phyloP scores from a whole-genome alignment of 2,329 filamentous ascomycete species.

The Penicillium paneum region DNA sequence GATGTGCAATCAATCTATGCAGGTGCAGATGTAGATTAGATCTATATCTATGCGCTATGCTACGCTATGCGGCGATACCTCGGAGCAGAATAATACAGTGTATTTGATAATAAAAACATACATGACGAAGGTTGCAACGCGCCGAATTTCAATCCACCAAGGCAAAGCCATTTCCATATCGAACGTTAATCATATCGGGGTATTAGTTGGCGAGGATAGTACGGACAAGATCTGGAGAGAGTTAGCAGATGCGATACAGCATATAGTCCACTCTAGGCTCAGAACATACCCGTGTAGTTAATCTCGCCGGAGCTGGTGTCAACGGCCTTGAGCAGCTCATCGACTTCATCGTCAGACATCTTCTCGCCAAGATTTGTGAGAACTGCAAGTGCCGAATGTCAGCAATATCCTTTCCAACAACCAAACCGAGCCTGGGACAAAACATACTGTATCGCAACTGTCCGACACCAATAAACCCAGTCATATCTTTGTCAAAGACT shows the following conservation, averaged over 20 bases:
- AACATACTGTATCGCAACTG: constrained; percentile 80
- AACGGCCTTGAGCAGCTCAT: constrained; percentile 96
- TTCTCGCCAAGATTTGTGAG: constrained; percentile 98
- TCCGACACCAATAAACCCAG: constrained; percentile 93
- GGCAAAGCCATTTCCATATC: constrained; percentile 15
- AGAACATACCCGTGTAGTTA: constrained; percentile 81
- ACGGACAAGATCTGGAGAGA: constrained; percentile 67
- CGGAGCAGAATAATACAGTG: constrained; percentile 5
- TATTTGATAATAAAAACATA: constrained; percentile 12
- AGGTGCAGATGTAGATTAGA: neutral
- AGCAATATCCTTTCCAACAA: neutral
- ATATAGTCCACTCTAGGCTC: neutral
- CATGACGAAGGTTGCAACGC: constrained; percentile 8
- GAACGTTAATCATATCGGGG: constrained; percentile 22
- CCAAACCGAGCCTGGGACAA: neutral
- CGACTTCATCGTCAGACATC: constrained; percentile 98
- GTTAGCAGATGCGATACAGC: neutral
- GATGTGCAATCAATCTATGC: neutral
- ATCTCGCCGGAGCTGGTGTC: constrained; percentile 95
- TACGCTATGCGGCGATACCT: neutral
- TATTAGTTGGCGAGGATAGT: constrained; percentile 79
- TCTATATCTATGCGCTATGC: neutral
- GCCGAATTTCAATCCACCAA: constrained; percentile 7
- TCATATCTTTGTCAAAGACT: constrained; percentile 99
- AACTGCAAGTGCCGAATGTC: constrained; percentile 49